Conservation (phyloP, 202 grass and related monocot species). For the Miscanthus sacchariflorus region DNA sequence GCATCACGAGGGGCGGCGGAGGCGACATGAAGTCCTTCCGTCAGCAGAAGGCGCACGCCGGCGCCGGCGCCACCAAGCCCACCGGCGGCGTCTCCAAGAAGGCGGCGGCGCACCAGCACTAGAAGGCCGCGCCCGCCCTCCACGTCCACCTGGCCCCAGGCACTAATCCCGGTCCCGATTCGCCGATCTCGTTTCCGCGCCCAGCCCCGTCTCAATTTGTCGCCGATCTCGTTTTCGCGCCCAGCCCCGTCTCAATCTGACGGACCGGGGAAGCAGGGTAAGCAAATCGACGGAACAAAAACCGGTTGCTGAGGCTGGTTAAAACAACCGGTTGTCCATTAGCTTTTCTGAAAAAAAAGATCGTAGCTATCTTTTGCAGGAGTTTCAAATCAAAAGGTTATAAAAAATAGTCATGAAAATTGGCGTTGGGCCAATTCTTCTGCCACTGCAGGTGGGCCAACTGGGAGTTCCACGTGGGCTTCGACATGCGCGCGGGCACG, state of each 20-base stretch:
- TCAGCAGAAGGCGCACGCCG: constrained; percentile 61
- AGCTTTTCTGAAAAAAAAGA: not conserved
- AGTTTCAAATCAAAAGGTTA: not conserved
- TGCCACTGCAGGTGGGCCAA: constrained; percentile 60
- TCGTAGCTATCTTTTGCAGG: not conserved
- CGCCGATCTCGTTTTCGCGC: too few relatives aligned
- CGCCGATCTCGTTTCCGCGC: not conserved
- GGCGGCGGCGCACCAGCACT: not conserved
- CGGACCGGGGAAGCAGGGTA: too few relatives aligned
- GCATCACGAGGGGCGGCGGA: constrained; percentile 46
- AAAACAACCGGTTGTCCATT: too few relatives aligned
- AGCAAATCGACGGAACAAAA: too few relatives aligned
- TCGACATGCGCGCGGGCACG: constrained; percentile 67
- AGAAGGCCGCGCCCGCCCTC: constrained; percentile 14
- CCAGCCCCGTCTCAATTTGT: too few relatives aligned
- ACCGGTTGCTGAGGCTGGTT: too few relatives aligned
- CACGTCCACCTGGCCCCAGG: not conserved
- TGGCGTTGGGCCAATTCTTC: not conserved
- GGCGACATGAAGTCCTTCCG: constrained; percentile 63
- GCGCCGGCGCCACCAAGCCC: constrained; percentile 40
- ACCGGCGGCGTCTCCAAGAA: constrained; percentile 55
- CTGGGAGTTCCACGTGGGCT: constrained; percentile 85
- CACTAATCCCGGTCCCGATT: not conserved
- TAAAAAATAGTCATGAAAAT: not conserved
- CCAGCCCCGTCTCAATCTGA: too few relatives aligned